Percentiles rank a stretch among this genome's conserved stretches.
Conservation (phyloP, 805 yeast genomes). For the Ogataea wickerhamii region DNA sequence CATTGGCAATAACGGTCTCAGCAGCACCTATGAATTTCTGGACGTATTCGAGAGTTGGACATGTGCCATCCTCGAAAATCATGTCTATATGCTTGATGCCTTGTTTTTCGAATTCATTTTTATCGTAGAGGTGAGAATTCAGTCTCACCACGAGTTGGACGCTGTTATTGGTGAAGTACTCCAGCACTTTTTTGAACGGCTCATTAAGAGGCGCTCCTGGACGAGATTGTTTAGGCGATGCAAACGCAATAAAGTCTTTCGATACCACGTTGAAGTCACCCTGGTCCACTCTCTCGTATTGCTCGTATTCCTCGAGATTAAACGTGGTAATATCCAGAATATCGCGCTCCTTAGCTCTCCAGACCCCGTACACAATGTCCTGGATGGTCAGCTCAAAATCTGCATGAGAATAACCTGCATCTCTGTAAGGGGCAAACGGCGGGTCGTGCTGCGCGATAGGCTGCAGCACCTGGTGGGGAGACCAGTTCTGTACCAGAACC, state of each 20-base stretch:
- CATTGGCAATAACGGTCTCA: conserved; percentile 77
- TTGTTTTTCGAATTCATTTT: conserved; percentile 72
- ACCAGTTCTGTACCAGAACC: conserved; percentile 95
- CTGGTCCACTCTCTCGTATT: conserved; percentile 91
- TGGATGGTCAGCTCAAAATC: conserved; percentile 93
- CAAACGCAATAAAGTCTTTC: conserved; percentile 95
- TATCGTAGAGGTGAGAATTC: conserved; percentile 88
- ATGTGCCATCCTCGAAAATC: conserved; percentile 97
- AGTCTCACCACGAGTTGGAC: conserved; percentile 89
- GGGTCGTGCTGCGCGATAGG: conserved; percentile 91
- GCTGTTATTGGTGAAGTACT: conserved; percentile 64
- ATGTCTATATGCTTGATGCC: conserved; percentile 90
- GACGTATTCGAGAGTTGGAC: conserved; percentile 92
- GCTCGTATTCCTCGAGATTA: conserved; percentile 91
- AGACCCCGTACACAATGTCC: conserved; percentile 91
- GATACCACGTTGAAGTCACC: conserved; percentile 93
- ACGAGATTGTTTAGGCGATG: conserved; percentile 80
- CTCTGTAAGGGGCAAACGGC: conserved; percentile 92
- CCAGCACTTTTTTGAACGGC: conserved; percentile 77
- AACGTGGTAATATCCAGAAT: conserved; percentile 83
- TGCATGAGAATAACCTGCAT: conserved; percentile 95
- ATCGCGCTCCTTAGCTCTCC: conserved; percentile 95
- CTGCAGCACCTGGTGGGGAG: conserved; percentile 95
- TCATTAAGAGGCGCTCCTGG: conserved; percentile 56
- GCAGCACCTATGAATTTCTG: conserved; percentile 93